Base-by-base conservation (phyloP, 2,329 filamentous ascomycete genomes). In the Elsinoe ampelina region DNA sequence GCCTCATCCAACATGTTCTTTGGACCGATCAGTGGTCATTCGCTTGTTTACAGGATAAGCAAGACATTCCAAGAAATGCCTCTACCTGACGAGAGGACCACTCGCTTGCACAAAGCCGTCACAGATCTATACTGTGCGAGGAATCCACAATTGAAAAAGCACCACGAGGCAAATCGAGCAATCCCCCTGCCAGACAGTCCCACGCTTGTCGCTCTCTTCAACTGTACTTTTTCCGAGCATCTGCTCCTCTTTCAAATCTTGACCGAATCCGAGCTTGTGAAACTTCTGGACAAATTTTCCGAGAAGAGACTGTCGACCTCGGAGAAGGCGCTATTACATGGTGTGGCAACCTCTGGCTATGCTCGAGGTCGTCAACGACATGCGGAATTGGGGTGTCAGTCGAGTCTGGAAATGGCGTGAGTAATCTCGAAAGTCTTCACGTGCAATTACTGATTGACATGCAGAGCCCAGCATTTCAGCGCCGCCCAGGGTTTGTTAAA, bases 331-430 rank as follows among this genome's bases (percentile, higher is more conserved):
- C 12, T 52, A 7, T 10, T 52, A 8, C 48, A 52, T 26, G 35
- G 48, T 13, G 26, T 52, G 13, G 32, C 30, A 38, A 34, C 48
- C 22, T 34, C 38, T 12, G 48, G 48, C n/a, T 52, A 38, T 52
- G 48, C 48, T 38, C 17, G 48, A 38, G 48, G 48, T 7, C 48
- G 48, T 20, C 32, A 52, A 7, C 7, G 48, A 20, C 48, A 52
- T 20, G 32, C 48, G 17, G 48, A 39, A n/a, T 35, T 52, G 7
- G 48, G 48, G 1, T 52, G 48, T 19, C n/a, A 35, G 12, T 12
- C 19, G 13, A 52, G 35, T 12, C 15, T 52, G 5, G 11, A 39
- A 13, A 17, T 52, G 22, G 48, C 48, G 48, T 52, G 10, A 39
- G 48, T 52, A 4, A 12, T 4, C 11, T 5, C 13, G 8, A 15